Evolutionary conservation across 1,284 basidiomycete genomes (phyloP), one percentile per base, ranked within the genome.

Genomic region (Puccinia hordei): DNA sequence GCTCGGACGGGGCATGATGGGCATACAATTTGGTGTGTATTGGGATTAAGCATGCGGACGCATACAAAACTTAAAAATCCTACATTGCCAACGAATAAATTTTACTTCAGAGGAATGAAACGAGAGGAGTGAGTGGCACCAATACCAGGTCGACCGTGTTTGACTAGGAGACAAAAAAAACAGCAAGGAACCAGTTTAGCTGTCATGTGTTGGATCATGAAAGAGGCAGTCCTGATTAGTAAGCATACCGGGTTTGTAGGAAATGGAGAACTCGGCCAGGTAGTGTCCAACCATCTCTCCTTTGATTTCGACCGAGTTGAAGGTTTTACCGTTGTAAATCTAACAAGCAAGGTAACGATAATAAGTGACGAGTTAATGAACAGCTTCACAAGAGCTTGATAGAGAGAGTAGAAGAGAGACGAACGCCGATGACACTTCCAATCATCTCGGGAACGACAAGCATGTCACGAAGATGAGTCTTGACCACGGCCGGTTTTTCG

Each of bases 401-500:
- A n/a, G 22, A 24, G 2, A 63, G 27, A 22, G 12, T 12, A 12
- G 38, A 41, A 41, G 38, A 41, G 38, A 97, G 95, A 84, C 94
- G 95, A 83, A 96, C 91, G 83, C 96, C 93, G 65, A 81, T 75
- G 22, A 81, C 77, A 84, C 91, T 92, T 83, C 96, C 96, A 87
- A 99, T 98, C 97, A 99, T 99, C 90, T 99, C 96, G 81, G 96
- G 97, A 82, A 99, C 96, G 87, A 99, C 92, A 87, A 98, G 95
- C 96, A 99, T 99, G 89, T 99, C 92, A 86, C 96, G 94, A 84
- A 99, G 90, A 88, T 99, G 97, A 80, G 97, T 99, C 91, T 98
- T 99, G 87, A 99, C 95, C 84, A 95, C 93, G 79, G 93, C 90
- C 82, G 97, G 97, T 90, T 99, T 99, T 89, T 98, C 94, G 88